Base-by-base conservation (phyloP, 306 rosid species). In the Ochetophila trinervis region DNA sequence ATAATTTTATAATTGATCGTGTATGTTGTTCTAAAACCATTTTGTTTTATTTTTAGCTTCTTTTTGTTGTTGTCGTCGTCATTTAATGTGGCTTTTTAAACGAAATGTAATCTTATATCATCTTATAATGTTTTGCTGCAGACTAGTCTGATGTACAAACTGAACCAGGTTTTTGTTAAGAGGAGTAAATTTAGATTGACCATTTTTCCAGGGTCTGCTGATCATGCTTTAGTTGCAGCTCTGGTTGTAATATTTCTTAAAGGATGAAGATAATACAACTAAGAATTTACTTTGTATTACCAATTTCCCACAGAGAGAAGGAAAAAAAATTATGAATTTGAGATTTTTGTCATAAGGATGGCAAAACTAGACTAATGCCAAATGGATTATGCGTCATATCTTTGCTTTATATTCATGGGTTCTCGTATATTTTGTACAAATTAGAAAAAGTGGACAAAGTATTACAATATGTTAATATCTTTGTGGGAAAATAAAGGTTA, bases 141-240 rank as follows among this genome's bases (percentile, higher is more conserved):
- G 96, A 82, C 88, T 71, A 86, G 93, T 80, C 86, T 88, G 66
- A 86, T 88, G 97, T 74, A 91, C 79, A 88, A 88, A 79, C 88
- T 91, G 74, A 75, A 78, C 71, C 86, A 88, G 82, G 57, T 82
- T 70, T 63, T 54, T 49, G 88, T 72, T 7, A 57, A 86, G 61
- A 84, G 96, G 69, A 70, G 85, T 55, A 86, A 77, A 74, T 88
- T 88, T 82, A 83, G 90, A 44, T 59, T 88, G 22, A 88, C 96
- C 21, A 83, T 86, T 5, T 84, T 84, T 64, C 91, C 96, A 2
- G 85, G 85, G 59, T 66, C 76, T 19, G 35, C 71, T 37, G 86
- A 82, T 53, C 84, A 53, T 65, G 79, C 80, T 53, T 57, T 86
- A 54, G 44, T 82, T 61, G 88, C 76, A 3, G 85, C 91, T 68